Evolutionary conservation across 148 eudicot species (phyloP), one percentile per base, ranked within the genome.

Genomic region (Camellia japonica): DNA sequence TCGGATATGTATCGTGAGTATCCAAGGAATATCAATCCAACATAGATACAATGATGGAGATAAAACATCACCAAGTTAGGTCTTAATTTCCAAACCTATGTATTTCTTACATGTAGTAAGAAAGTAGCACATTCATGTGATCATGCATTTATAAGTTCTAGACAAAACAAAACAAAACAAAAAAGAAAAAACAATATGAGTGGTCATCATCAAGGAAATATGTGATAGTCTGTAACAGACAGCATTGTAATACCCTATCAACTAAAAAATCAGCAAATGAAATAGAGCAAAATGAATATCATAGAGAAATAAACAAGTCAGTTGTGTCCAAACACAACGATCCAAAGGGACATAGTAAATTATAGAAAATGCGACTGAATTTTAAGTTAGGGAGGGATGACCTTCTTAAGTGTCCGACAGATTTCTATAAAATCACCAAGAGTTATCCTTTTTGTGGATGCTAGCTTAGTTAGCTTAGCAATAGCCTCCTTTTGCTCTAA

Each of bases 371-470:
- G 38, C 20, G 41, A 20, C 66, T 20, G 66, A 62, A 19, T 62
- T 62, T 76, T 38, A 43, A n/a, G 30, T 23, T 23, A 0, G 30
- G 30, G 30, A 0, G 63, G 11, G 23, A 73, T 30, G 74, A 97
- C 99, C 98, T 97, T 97, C 85, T 97, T 97, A 12, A 97, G 88
- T 44, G 90, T 94, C 60, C 98, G 91, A 76, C 95, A 92, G 61
- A 97, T 90, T 88, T 97, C 99, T 23, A 94, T 88, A 68, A 97
- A 97, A 88, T 97, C 99, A 67, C 98, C 99, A 61, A 97, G 97
- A 79, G 99, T 96, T 67, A 97, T 97, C 81, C 80, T 92, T 83
- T 92, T 94, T 7, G 97, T 97, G 2, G 98, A 97, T 42, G 99
- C 98, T 81, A 97, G 99, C 81, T 94, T 97, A 75, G 99, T 93